These are phyloP conservation scores for Mycena galericulata DNA, from an alignment of 768 basidiomycete genomes.

Conservation along the genomic window DNA sequence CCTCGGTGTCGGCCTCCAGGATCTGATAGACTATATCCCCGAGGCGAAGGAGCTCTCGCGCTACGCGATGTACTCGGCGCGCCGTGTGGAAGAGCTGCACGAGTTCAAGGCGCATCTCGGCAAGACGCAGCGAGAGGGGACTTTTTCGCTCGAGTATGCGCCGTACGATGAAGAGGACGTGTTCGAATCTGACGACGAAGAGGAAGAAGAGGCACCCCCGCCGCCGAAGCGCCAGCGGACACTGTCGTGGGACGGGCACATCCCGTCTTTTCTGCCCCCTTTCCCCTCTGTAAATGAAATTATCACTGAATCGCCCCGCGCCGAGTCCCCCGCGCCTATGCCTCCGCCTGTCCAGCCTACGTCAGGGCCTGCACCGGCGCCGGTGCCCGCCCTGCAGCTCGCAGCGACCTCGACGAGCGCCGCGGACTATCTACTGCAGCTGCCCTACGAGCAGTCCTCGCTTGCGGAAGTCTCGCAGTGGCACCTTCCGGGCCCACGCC, in stretches of 20 bases:
- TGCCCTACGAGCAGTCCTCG: conserved; percentile 81
- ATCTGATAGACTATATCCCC: conserved; percentile 73
- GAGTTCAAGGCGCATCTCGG: conserved; percentile 75
- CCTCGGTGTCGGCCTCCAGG: conserved; percentile 76
- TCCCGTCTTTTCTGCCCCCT: conserved; percentile 77
- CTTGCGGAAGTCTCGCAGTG: conserved; percentile 74
- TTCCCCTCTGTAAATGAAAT: conserved; percentile 61
- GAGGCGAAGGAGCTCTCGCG: conserved; percentile 79
- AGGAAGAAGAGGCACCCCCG: conserved; percentile 50
- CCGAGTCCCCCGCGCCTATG: conserved; percentile 51
- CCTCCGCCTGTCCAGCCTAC: conserved; percentile 42
- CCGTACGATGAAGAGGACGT: conserved; percentile 46
- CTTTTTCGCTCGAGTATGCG: conserved; percentile 63
- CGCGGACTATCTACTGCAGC: conserved; percentile 77
- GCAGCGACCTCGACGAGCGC: conserved; percentile 60
- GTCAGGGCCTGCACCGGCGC: conserved; percentile 42
- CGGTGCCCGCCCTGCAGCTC: conserved; percentile 57
- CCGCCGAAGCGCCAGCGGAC: conserved; percentile 69
- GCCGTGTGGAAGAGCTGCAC: conserved; percentile 77
- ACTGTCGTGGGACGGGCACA: conserved; percentile 67
- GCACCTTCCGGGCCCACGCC: conserved; percentile 68
- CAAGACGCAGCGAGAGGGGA: conserved; percentile 64
- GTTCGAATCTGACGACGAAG: conserved; percentile 43
- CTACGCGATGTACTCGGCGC: conserved; percentile 71
- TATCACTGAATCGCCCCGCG: conserved; percentile 45